A percentile compares a stretch with the other conserved stretches of the same genome.
Conservation (phyloP, 73 alveolate genomes). For the Blepharisma japonicum region DNA sequence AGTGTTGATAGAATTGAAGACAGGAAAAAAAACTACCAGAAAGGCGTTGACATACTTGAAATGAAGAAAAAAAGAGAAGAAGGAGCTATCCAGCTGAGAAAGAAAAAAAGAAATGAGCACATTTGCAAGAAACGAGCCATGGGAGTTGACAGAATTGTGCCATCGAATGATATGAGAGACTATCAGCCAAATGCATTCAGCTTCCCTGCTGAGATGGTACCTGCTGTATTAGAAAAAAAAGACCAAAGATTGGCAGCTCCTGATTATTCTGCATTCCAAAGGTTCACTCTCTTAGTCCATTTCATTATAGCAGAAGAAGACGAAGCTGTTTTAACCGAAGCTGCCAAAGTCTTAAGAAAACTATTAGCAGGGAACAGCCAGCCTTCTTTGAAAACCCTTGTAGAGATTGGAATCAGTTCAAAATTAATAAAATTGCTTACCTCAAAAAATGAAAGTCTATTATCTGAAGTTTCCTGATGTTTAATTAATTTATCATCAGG, state of each 20-base stretch:
- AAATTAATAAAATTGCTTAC: constrained; percentile 57
- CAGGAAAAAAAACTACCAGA: constrained; percentile 29
- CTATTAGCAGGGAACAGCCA: constrained; percentile 57
- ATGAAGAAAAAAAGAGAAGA: constrained; percentile 62
- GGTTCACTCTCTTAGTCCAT: constrained; percentile 35
- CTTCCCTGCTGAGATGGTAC: constrained; percentile 14
- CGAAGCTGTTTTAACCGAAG: constrained; percentile 29
- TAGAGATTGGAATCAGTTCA: constrained; percentile 73
- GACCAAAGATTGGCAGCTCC: neutral
- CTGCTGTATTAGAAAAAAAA: constrained; percentile 26
- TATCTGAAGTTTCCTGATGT: constrained; percentile 86
- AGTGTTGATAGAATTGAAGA: constrained; percentile 22
- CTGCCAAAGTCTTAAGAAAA: constrained; percentile 70
- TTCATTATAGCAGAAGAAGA: neutral
- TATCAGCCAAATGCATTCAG: constrained; percentile 25
- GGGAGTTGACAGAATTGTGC: neutral
- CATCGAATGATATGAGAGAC: neutral
- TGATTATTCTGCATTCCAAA: neutral
- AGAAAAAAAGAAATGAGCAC: constrained; percentile 36
- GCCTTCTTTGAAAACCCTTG: constrained; percentile 79
- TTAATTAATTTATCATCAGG: constrained; percentile 86
- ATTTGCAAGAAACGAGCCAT: neutral
- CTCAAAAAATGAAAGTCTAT: constrained; percentile 58
- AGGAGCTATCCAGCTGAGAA: constrained; percentile 46
- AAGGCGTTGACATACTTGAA: constrained; percentile 46